phyloP scores from a whole-genome alignment of 805 yeast genomes.

The Yarrowia sp. region DNA sequence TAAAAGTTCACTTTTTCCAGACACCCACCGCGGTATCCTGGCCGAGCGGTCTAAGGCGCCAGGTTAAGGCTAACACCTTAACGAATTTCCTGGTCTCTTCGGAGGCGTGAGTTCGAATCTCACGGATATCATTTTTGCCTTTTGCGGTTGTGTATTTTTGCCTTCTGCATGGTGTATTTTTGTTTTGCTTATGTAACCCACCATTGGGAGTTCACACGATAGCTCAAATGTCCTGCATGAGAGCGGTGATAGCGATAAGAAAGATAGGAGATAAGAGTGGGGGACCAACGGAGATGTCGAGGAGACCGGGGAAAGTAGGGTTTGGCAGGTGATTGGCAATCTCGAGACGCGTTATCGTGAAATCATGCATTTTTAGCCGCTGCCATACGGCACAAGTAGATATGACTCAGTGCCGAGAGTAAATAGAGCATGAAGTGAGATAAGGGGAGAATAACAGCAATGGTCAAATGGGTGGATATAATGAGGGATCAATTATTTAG shows the following conservation, averaged over 20 bases:
- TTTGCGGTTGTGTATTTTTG: no score
- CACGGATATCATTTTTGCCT: conserved; percentile 27
- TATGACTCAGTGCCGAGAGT: no score
- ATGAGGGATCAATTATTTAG: not conserved
- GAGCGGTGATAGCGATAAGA: conserved; percentile 6
- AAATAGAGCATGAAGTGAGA: no score
- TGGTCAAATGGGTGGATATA: no score
- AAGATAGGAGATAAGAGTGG: conserved; percentile 21
- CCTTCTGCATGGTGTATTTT: no score
- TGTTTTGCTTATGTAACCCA: no score
- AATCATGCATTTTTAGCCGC: conserved; percentile 15
- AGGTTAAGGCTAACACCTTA: conserved; percentile 39
- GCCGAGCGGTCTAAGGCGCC: conserved; percentile 41
- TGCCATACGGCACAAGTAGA: not conserved
- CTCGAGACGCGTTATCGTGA: not conserved
- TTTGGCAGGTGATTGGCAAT: conserved; percentile 4
- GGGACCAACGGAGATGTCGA: conserved; percentile 1
- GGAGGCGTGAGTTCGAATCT: conserved; percentile 40
- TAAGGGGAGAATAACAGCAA: no score
- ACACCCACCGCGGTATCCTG: not conserved
- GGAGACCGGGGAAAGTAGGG: conserved; percentile 28
- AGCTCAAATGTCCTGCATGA: not conserved
- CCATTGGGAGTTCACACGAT: no score
- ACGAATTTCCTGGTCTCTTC: conserved; percentile 39
- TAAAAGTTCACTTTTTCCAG: not conserved